Evolutionary conservation across 345 rosid species (phyloP).

Genomic region (Pugionium cornutum): DNA sequence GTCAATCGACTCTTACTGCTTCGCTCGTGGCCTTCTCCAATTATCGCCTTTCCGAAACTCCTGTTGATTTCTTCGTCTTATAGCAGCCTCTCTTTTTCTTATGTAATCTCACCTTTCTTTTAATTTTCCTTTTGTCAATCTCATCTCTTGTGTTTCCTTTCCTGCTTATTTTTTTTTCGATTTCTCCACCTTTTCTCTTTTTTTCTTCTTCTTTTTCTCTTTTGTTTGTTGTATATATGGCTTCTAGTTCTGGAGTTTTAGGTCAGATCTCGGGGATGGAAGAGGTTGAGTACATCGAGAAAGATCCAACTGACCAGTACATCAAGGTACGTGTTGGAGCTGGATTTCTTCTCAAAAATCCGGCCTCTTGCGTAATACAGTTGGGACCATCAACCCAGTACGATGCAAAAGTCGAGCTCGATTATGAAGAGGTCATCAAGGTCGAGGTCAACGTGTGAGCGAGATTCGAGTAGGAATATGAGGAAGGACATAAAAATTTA

Average conservation of each 20-base stretch:
- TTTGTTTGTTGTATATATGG: slow-evolving; percentile 25
- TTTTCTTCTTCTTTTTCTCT: slow-evolving; percentile 20
- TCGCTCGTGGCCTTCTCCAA: slow-evolving; percentile 51
- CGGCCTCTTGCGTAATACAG: too few relatives aligned
- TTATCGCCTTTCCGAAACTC: slow-evolving; percentile 22
- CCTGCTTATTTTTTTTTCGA: background rate
- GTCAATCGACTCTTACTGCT: slow-evolving; percentile 46
- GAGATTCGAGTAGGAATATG: too few relatives aligned
- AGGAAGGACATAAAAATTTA: too few relatives aligned
- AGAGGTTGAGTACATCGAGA: slow-evolving; percentile 46
- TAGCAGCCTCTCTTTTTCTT: slow-evolving; percentile 13
- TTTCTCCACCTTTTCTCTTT: background rate
- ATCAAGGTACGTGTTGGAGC: slow-evolving; percentile 49
- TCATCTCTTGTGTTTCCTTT: slow-evolving; percentile 1
- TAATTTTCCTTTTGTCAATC: background rate
- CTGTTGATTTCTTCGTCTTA: slow-evolving; percentile 25
- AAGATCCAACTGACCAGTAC: slow-evolving; percentile 78
- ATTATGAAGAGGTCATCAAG: too few relatives aligned
- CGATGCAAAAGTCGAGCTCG: too few relatives aligned
- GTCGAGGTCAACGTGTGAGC: too few relatives aligned
- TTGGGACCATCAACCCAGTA: too few relatives aligned
- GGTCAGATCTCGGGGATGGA: slow-evolving; percentile 15
- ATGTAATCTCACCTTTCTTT: background rate
- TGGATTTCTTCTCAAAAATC: too few relatives aligned
- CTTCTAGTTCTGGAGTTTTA: slow-evolving; percentile 28